A percentile compares a stretch with the other conserved stretches of the same genome.
phyloP scores from a whole-genome alignment of 106 monocot species.

The Phalaenopsis aphrodite region DNA sequence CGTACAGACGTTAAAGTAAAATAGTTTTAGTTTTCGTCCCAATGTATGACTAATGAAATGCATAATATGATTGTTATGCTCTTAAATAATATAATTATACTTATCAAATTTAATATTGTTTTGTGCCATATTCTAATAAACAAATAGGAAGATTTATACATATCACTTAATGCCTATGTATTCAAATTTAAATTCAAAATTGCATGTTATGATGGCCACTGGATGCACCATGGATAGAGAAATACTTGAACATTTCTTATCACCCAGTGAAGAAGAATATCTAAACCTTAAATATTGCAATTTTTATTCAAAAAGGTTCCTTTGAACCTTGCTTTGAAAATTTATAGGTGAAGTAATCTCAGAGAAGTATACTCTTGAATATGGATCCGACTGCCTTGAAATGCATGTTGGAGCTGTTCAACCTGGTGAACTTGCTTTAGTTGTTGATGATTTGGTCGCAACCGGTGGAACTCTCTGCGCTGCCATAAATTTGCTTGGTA shows the following conservation, averaged over 20 bases:
- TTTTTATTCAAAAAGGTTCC: background rate
- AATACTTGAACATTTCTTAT: too few relatives aligned
- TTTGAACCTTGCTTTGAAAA: constrained; percentile 4
- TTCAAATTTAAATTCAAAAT: background rate
- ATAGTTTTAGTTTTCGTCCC: too few relatives aligned
- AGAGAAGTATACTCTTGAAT: constrained; percentile 22
- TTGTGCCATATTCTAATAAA: too few relatives aligned
- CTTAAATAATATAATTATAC: too few relatives aligned
- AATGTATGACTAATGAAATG: too few relatives aligned
- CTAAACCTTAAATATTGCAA: background rate
- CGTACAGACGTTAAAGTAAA: background rate
- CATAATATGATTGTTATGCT: too few relatives aligned
- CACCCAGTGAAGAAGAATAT: background rate
- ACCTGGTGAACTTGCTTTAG: constrained; percentile 22
- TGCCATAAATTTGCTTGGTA: constrained; percentile 25
- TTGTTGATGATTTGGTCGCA: constrained; percentile 27
- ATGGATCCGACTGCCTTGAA: constrained; percentile 29
- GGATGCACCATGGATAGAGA: background rate
- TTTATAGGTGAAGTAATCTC: constrained; percentile 19
- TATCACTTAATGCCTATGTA: too few relatives aligned
- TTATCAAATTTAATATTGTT: too few relatives aligned
- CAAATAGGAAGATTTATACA: too few relatives aligned
- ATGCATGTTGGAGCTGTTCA: constrained; percentile 26
- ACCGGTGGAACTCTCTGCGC: constrained; percentile 12
- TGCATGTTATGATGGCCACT: background rate